These are phyloP conservation scores for Ceratobasidium sp. DNA, from an alignment of 1,284 basidiomycete genomes.

Conservation along the genomic window DNA sequence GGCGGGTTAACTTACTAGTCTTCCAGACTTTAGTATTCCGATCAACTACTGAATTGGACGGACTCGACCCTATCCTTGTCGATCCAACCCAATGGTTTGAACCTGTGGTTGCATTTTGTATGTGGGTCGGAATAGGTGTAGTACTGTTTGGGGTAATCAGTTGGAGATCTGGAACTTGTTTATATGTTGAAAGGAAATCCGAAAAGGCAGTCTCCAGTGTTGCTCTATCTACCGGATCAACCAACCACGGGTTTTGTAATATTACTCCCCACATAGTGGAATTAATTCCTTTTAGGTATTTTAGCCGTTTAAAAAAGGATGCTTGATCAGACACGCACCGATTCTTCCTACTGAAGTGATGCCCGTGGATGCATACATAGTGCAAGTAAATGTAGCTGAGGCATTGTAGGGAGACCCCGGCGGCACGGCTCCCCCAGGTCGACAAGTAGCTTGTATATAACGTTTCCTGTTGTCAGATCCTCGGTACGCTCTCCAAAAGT, in stretches of 20 bases:
- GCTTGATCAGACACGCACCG: not conserved
- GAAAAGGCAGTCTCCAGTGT: slow-evolving; percentile 60
- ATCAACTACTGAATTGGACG: slow-evolving; percentile 60
- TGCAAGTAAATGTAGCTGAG: slow-evolving; percentile 63
- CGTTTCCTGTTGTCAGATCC: slow-evolving; percentile 58
- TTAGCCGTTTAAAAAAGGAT: no score
- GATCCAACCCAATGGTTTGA: slow-evolving; percentile 69
- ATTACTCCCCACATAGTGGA: slow-evolving; percentile 59
- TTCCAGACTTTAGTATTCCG: slow-evolving; percentile 64
- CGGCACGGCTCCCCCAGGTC: slow-evolving; percentile 64
- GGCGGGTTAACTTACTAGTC: slow-evolving; percentile 59
- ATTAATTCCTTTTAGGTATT: slow-evolving; percentile 4
- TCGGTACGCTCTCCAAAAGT: slow-evolving; percentile 65
- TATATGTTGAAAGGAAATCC: slow-evolving; percentile 46
- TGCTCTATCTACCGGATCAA: slow-evolving; percentile 61
- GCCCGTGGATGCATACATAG: slow-evolving; percentile 52
- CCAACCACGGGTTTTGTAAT: slow-evolving; percentile 64
- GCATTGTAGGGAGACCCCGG: slow-evolving; percentile 60
- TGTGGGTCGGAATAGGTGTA: slow-evolving; percentile 60
- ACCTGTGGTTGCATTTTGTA: slow-evolving; percentile 31
- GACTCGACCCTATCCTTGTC: slow-evolving; percentile 55
- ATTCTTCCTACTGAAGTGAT: not conserved
- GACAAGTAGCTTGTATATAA: slow-evolving; percentile 63
- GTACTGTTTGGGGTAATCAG: slow-evolving; percentile 55
- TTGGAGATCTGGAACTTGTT: not conserved